Percentiles rank a stretch among this genome's conserved stretches.
These are phyloP conservation scores for Xylaria digitata DNA, from an alignment of 2,329 filamentous ascomycete species.

Conservation along the genomic window DNA sequence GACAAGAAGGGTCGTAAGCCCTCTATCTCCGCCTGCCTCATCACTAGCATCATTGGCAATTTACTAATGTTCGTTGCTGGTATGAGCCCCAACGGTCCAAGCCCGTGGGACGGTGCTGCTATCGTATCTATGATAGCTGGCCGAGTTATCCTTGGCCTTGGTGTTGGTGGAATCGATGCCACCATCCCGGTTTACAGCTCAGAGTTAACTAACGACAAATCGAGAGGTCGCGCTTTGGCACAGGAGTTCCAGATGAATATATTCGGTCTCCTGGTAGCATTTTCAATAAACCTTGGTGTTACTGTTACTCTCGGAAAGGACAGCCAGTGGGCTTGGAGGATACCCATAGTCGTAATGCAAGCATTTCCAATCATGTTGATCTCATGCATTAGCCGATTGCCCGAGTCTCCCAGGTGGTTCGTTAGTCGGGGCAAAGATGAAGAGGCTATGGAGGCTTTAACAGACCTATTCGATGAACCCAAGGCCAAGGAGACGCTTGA, in stretches of 20 bases:
- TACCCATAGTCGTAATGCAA: slow-evolving; percentile 71
- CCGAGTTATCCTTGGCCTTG: slow-evolving; percentile 54
- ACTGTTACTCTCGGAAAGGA: slow-evolving; percentile 65
- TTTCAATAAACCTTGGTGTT: slow-evolving; percentile 67
- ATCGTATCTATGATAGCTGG: slow-evolving; percentile 52
- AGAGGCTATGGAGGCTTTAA: slow-evolving; percentile 62
- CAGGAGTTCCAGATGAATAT: slow-evolving; percentile 75
- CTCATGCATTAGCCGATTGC: slow-evolving; percentile 62
- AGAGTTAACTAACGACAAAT: slow-evolving; percentile 67
- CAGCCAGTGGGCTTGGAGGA: slow-evolving; percentile 71
- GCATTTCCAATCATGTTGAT: slow-evolving; percentile 66
- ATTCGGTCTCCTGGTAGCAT: slow-evolving; percentile 70
- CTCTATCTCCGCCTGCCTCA: slow-evolving; percentile 66
- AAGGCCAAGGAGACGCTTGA: slow-evolving; percentile 61
- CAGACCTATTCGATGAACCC: slow-evolving; percentile 61
- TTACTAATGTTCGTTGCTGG: slow-evolving; percentile 70
- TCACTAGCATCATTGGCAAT: slow-evolving; percentile 65
- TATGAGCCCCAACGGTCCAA: slow-evolving; percentile 55
- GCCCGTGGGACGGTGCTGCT: slow-evolving; percentile 60
- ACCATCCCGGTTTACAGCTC: slow-evolving; percentile 70
- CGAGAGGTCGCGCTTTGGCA: slow-evolving; percentile 67
- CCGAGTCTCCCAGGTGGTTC: slow-evolving; percentile 69
- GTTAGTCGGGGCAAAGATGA: slow-evolving; percentile 62
- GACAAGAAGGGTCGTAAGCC: slow-evolving; percentile 66
- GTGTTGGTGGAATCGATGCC: slow-evolving; percentile 69